Evolutionary conservation across 2,329 filamentous ascomycete species (phyloP).

Genomic region (Xylaria sp.): DNA sequence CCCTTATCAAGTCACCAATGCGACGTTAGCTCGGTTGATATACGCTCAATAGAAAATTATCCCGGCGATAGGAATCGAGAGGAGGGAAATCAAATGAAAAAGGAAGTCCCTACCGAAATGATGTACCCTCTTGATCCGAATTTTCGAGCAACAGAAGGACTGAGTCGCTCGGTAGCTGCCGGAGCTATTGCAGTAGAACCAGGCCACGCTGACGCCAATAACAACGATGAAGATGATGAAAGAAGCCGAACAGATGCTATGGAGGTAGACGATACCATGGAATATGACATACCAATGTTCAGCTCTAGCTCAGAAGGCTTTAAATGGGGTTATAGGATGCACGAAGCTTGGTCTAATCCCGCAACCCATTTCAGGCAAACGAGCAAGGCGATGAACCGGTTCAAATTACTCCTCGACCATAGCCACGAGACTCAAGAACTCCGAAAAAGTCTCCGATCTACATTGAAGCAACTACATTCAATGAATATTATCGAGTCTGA

Average conservation of each 20-base stretch:
- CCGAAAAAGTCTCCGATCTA: not conserved
- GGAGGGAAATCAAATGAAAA: not conserved
- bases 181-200: not conserved
- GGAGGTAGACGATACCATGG: not conserved
- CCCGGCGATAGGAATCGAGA: not conserved
- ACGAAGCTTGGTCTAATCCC: not conserved
- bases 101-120: not conserved
- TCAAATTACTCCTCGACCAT: not conserved
- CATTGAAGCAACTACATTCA: not conserved
- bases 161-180: not conserved
- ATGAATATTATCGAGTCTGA: not conserved
- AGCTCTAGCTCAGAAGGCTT: not conserved
- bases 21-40: not conserved
- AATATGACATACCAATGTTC: not conserved
- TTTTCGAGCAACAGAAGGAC: not conserved
- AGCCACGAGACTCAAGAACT: not conserved
- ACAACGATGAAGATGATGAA: not conserved
- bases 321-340: not conserved
- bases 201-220: not conserved
- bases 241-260: not conserved
- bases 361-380: not conserved
- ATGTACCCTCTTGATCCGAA: not conserved
- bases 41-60: not conserved
- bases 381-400: not conserved
- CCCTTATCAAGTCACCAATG: not conserved